These are phyloP conservation scores for Haplosporangium sp. DNA, from an alignment of 371 early-diverging fungal species.

Conservation along the genomic window DNA sequence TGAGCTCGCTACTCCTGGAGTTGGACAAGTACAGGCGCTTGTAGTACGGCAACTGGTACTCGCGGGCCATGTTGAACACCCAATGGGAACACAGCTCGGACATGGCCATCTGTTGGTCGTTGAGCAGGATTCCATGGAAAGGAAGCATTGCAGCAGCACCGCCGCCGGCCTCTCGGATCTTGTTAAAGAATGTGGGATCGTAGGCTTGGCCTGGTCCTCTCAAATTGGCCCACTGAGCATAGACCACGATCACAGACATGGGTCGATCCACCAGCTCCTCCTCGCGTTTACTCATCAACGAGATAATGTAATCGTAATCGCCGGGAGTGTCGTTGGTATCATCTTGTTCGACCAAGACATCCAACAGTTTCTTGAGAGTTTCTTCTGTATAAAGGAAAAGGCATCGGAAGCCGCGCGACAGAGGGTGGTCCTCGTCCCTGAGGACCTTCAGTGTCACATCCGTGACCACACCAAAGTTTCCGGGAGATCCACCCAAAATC, in stretches of 20 bases:
- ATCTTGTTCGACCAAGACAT: slow-evolving; percentile 25
- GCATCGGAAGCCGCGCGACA: slow-evolving; percentile 33
- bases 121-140: not conserved
- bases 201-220: slow-evolving; percentile 16
- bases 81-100: slow-evolving; percentile 39
- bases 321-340: slow-evolving; percentile 9
- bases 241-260: slow-evolving; percentile 22
- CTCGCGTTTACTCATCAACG: slow-evolving; percentile 11
- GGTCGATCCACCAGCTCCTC: slow-evolving; percentile 3
- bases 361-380: slow-evolving; percentile 27
- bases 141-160: not conserved
- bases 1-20: slow-evolving; percentile 13
- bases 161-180: slow-evolving; percentile 21
- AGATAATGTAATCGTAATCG: slow-evolving; percentile 35
- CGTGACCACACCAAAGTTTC: slow-evolving; percentile 55
- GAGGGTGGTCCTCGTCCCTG: slow-evolving; percentile 35
- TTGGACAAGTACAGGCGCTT: slow-evolving; percentile 44
- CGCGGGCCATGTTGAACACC: slow-evolving; percentile 28
- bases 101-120: slow-evolving; percentile 13
- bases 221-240: slow-evolving; percentile 52
- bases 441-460: slow-evolving; percentile 29
- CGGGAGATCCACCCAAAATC: slow-evolving; percentile 47
- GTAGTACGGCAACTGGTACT: slow-evolving; percentile 41
- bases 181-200: slow-evolving; percentile 10
- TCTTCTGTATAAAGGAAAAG: slow-evolving; percentile 11